Conservation (phyloP, 306 rosid species). For the Cercis canadensis region DNA sequence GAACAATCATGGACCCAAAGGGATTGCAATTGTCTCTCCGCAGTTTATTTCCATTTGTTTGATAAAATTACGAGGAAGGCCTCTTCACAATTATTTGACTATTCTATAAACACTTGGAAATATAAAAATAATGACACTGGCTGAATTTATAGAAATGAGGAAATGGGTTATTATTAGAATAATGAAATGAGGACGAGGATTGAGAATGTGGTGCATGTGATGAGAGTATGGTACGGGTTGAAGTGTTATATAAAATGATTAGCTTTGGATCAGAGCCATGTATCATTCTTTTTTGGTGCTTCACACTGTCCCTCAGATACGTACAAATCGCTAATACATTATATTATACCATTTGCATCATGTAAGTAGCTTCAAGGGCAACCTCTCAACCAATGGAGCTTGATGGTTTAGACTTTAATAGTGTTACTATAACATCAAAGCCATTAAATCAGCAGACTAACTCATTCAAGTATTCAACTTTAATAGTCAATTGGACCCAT, state of each 20-base stretch:
- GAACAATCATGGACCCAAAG: constrained; percentile 59
- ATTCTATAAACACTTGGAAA: too few species aligned
- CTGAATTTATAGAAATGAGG: constrained; percentile 9
- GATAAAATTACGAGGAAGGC: constrained; percentile 33
- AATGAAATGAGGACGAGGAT: constrained; percentile 31
- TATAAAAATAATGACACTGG: neutral
- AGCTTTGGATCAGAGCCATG: constrained; percentile 37
- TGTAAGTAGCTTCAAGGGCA: constrained; percentile 32
- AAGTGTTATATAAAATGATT: constrained; percentile 45
- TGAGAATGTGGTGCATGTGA: constrained; percentile 68
- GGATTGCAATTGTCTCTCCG: constrained; percentile 53
- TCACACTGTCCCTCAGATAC: constrained; percentile 23
- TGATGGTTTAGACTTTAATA: constrained; percentile 10
- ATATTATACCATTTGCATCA: neutral
- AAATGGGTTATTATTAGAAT: neutral
- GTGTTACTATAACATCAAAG: too few species aligned
- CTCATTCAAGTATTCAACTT: neutral
- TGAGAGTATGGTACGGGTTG: constrained; percentile 57
- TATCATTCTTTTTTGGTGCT: constrained; percentile 30
- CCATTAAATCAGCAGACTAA: constrained; percentile 42
- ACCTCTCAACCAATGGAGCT: constrained; percentile 28
- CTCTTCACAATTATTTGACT: too few species aligned
- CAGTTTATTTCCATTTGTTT: neutral
- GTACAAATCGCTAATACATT: constrained; percentile 22
- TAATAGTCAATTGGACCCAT: constrained; percentile 27